phyloP scores from a whole-genome alignment of 257 asterid genomes.

The Nicotiana otophora region DNA sequence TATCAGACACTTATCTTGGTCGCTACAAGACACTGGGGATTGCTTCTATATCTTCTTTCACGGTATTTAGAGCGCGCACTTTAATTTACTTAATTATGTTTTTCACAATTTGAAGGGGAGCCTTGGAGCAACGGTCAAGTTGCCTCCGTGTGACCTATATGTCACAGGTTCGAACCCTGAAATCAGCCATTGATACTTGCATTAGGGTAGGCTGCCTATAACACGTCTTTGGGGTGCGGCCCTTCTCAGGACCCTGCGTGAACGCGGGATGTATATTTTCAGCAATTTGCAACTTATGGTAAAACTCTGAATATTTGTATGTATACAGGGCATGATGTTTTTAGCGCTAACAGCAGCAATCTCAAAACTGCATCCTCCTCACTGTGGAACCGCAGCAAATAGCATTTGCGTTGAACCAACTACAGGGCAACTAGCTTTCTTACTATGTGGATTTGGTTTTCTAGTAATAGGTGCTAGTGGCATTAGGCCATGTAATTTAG shows the following conservation, averaged over 20 bases:
- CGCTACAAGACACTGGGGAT: conserved; percentile 27
- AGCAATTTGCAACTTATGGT: neutral
- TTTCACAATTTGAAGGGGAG: too few species aligned
- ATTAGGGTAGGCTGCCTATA: too few species aligned
- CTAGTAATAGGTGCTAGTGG: conserved; percentile 23
- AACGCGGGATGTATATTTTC: neutral
- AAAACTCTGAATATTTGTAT: neutral
- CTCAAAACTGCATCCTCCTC: conserved; percentile 18
- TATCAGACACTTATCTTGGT: conserved; percentile 30
- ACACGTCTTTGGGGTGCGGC: too few species aligned
- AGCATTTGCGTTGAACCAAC: conserved; percentile 16
- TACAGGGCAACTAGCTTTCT: conserved; percentile 20
- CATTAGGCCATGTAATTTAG: conserved; percentile 28
- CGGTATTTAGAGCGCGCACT: neutral
- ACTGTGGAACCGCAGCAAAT: neutral
- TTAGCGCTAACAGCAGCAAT: conserved; percentile 26
- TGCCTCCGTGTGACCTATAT: too few species aligned
- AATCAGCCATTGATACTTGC: too few species aligned
- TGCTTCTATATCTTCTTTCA: conserved; percentile 28
- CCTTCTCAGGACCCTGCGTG: too few species aligned
- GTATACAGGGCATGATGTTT: conserved; percentile 21
- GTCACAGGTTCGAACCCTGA: too few species aligned
- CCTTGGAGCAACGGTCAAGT: too few species aligned
- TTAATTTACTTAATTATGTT: too few species aligned
- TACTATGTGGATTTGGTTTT: conserved; percentile 16